A percentile compares a stretch with the other conserved stretches of the same genome.
Conservation (phyloP, 108 stramenopile genomes). For the Skeletonema tropicum region DNA sequence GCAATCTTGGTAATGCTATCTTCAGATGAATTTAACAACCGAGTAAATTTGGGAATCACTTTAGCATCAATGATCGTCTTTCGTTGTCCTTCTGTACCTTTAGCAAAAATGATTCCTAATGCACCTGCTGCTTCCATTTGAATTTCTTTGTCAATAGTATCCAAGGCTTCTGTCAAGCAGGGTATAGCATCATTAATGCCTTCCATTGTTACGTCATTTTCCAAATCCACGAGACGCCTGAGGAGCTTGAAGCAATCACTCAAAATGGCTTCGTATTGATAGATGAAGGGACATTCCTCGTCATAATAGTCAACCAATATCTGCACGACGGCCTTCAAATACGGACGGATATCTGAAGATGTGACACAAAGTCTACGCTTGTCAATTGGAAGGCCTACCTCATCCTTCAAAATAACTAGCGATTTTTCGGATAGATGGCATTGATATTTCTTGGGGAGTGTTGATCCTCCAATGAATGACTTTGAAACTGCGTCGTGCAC, state of each 20-base stretch:
- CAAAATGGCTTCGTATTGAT: not conserved
- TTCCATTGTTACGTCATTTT: not conserved
- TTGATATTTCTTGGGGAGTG: not conserved
- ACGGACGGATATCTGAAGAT: not conserved
- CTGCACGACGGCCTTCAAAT: not conserved
- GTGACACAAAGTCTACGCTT: not conserved
- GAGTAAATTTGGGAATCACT: not conserved
- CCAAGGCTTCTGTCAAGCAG: no score
- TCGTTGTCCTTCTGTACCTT: not conserved
- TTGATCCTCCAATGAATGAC: not conserved
- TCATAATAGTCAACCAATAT: not conserved
- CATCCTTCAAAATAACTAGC: not conserved
- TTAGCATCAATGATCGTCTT: not conserved
- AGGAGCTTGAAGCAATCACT: conserved; percentile 8
- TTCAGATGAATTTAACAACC: not conserved
- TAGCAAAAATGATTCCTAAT: not conserved
- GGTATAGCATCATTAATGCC: no score
- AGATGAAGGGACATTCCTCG: no score
- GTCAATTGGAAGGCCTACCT: not conserved
- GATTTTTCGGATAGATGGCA: not conserved
- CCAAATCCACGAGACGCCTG: not conserved
- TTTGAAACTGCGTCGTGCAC: not conserved
- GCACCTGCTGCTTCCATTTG: not conserved
- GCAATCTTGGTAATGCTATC: not conserved
- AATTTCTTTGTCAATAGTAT: no score